These are phyloP conservation scores for Moringa oleifera DNA, from an alignment of 345 rosid genomes.

Conservation along the genomic window DNA sequence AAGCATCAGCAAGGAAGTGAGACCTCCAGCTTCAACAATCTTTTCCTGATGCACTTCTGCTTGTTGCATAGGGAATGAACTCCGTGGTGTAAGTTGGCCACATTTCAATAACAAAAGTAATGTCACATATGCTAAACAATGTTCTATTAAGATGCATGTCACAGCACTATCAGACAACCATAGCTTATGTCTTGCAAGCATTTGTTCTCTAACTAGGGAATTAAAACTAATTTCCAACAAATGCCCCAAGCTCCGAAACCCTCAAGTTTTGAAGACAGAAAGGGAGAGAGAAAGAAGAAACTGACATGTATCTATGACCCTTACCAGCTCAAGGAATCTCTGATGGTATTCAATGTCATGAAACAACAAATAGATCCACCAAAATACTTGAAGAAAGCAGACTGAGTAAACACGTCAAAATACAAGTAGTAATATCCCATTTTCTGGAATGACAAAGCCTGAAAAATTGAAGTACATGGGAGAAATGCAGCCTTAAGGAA, in stretches of 20 bases:
- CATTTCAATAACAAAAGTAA: background rate
- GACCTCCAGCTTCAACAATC: constrained; percentile 98
- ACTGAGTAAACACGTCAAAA: background rate
- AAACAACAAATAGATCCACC: background rate
- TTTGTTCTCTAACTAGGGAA: no score
- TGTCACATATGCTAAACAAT: no score
- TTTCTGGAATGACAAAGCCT: no score
- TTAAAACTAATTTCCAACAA: no score
- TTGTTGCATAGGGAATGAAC: constrained; percentile 3
- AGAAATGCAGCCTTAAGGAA: background rate
- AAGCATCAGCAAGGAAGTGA: constrained; percentile 79
- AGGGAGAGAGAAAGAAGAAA: no score
- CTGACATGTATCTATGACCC: background rate
- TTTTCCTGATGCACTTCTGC: constrained; percentile 94
- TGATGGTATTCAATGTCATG: background rate
- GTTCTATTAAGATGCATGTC: no score
- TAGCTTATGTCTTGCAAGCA: no score
- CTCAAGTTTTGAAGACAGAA: no score
- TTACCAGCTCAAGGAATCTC: no score
- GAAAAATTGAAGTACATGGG: background rate
- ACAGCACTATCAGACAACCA: no score
- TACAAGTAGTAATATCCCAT: background rate
- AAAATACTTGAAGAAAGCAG: background rate
- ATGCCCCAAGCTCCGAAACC: no score
- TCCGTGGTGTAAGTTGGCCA: background rate